A percentile compares a stretch with the other conserved stretches of the same genome.
Evolutionary conservation across 805 yeast genomes (phyloP).

Genomic region (Saccharomycopsis schoenii): DNA sequence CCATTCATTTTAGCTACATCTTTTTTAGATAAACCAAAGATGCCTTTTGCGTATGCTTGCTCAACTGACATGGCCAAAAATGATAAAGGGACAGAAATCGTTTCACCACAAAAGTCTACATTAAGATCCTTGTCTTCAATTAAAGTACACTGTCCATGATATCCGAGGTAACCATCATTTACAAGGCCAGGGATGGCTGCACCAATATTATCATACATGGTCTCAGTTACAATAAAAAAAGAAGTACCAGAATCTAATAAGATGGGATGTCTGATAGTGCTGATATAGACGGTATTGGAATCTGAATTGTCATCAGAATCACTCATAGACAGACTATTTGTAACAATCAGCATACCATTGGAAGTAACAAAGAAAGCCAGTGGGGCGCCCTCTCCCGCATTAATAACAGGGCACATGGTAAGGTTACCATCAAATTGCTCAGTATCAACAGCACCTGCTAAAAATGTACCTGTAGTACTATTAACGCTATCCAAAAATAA

Average conservation of each 20-base stretch:
- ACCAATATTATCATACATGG: not conserved
- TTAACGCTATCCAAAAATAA: slow-evolving; percentile 30
- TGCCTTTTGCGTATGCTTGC: not conserved
- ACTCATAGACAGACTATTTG: not conserved
- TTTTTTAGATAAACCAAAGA: not conserved
- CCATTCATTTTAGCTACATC: not conserved
- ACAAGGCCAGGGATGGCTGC: slow-evolving; percentile 3
- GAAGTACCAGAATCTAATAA: slow-evolving; percentile 49
- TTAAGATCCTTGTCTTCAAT: slow-evolving; percentile 27
- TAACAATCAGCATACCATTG: not conserved
- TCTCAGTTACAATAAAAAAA: slow-evolving; percentile 35
- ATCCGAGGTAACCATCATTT: not conserved
- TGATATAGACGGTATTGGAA: not conserved
- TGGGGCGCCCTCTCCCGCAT: not conserved
- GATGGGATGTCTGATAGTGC: slow-evolving; percentile 24
- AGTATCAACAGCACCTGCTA: slow-evolving; percentile 38
- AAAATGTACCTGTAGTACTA: slow-evolving; percentile 27
- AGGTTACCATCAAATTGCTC: slow-evolving; percentile 31
- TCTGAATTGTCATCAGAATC: too few species aligned
- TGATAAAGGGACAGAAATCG: slow-evolving; percentile 39
- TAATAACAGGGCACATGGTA: slow-evolving; percentile 25
- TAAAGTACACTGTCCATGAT: slow-evolving; percentile 31
- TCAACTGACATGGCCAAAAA: slow-evolving; percentile 21
- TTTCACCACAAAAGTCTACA: slow-evolving; percentile 50
- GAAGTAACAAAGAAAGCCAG: not conserved